Conservation (phyloP, 148 eudicot species). For the Rhododendron mucronatum region DNA sequence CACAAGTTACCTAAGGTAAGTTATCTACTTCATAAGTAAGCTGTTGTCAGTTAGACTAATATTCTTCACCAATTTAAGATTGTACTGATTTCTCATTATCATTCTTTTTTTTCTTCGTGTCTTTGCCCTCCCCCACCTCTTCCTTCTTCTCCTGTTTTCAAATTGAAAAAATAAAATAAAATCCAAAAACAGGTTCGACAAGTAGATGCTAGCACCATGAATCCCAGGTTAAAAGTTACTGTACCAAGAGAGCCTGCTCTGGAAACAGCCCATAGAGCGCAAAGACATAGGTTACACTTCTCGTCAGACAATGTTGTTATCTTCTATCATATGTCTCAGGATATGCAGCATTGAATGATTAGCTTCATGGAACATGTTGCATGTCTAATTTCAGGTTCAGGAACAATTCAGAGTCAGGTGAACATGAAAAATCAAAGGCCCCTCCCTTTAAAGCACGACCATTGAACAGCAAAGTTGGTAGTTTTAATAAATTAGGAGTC, state of each 20-base stretch:
- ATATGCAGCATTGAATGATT: slow-evolving; percentile 5
- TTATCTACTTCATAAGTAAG: neutral
- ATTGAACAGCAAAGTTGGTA: slow-evolving; percentile 50
- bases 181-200: slow-evolving; percentile 26
- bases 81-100: neutral
- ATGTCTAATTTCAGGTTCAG: slow-evolving; percentile 41
- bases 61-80: neutral
- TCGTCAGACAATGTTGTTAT: neutral
- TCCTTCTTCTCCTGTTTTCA: neutral
- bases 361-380: neutral
- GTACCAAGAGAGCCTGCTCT: slow-evolving; percentile 67
- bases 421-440: slow-evolving; percentile 20
- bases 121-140: neutral
- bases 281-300: slow-evolving; percentile 47
- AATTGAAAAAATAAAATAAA: too few relatives aligned
- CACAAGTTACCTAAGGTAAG: slow-evolving; percentile 62
- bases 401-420: slow-evolving; percentile 30
- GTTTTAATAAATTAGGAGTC: neutral
- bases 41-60: neutral
- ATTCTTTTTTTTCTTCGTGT: neutral
- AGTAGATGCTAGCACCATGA: slow-evolving; percentile 18
- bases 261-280: slow-evolving; percentile 70
- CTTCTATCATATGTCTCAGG: neutral
- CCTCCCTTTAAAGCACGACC: slow-evolving; percentile 35
- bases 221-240: slow-evolving; percentile 45